Percentiles rank a stretch among this genome's conserved stretches.
Evolutionary conservation across 2,329 filamentous ascomycete genomes (phyloP).

Genomic region (Fusarium camptoceras): DNA sequence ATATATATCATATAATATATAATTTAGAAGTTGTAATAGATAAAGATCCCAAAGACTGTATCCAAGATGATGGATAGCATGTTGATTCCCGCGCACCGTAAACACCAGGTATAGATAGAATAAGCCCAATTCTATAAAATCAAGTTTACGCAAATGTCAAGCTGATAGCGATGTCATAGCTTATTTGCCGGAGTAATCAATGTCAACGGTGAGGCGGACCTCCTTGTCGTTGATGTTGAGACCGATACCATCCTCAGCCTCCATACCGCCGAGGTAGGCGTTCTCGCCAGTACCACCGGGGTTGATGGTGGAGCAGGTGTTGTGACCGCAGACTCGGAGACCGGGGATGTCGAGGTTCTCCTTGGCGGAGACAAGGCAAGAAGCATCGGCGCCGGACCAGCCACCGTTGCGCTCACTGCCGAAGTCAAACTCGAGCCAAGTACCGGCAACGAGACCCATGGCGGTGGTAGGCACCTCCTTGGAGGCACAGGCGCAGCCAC

Average conservation of each 20-base stretch:
- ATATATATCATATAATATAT: slow-evolving; percentile 45
- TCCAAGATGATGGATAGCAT: slow-evolving; percentile 31
- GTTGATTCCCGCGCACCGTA: slow-evolving; percentile 37
- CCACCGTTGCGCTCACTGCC: slow-evolving; percentile 58
- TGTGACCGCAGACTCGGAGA: slow-evolving; percentile 55
- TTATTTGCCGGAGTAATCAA: slow-evolving; percentile 47
- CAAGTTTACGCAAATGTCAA: slow-evolving; percentile 19
- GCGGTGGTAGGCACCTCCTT: slow-evolving; percentile 51
- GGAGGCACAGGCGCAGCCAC: slow-evolving; percentile 58
- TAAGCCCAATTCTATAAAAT: slow-evolving; percentile 39
- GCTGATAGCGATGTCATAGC: neutral
- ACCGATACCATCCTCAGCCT: slow-evolving; percentile 55
- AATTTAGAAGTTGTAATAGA: slow-evolving; percentile 32
- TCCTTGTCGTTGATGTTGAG: slow-evolving; percentile 53
- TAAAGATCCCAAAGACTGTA: slow-evolving; percentile 38
- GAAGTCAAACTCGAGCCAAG: slow-evolving; percentile 65
- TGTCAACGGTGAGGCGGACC: slow-evolving; percentile 47
- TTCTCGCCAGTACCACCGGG: slow-evolving; percentile 52
- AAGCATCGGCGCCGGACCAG: slow-evolving; percentile 65
- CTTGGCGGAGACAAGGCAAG: slow-evolving; percentile 57
- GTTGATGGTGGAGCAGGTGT: slow-evolving; percentile 57
- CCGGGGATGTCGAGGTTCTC: slow-evolving; percentile 47
- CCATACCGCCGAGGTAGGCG: slow-evolving; percentile 54
- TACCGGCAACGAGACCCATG: slow-evolving; percentile 56
- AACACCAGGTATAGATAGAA: slow-evolving; percentile 44